A percentile compares a stretch with the other conserved stretches of the same genome.
These are phyloP conservation scores for Kwoniella sp. DNA, from an alignment of 768 basidiomycete species.

Conservation along the genomic window DNA sequence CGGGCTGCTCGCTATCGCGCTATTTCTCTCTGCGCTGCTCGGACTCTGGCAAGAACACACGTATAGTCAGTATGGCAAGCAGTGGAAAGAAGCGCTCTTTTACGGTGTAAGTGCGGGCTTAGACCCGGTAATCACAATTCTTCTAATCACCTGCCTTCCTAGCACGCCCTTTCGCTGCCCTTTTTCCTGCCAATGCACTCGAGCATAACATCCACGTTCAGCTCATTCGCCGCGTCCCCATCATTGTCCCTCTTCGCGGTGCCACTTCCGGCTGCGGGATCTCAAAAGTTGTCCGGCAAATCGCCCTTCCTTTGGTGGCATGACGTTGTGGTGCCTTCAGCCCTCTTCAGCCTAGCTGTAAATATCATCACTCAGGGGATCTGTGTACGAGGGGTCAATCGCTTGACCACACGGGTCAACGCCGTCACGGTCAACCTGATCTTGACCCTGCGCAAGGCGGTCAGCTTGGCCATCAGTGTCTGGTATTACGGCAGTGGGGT, in stretches of 20 bases:
- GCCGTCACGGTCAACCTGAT: slow-evolving; percentile 77
- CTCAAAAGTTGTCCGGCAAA: background rate
- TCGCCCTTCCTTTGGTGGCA: background rate
- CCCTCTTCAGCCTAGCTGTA: slow-evolving; percentile 59
- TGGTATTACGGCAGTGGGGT: slow-evolving; percentile 78
- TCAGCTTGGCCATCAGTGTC: slow-evolving; percentile 73
- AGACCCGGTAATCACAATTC: background rate
- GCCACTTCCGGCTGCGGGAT: slow-evolving; percentile 4
- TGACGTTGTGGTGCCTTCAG: slow-evolving; percentile 44
- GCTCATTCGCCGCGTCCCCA: slow-evolving; percentile 56
- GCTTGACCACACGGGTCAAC: slow-evolving; percentile 70
- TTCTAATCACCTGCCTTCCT: background rate
- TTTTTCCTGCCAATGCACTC: slow-evolving; percentile 64
- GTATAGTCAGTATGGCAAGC: slow-evolving; percentile 67
- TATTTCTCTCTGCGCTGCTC: slow-evolving; percentile 64
- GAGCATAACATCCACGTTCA: slow-evolving; percentile 58
- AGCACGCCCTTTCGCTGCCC: slow-evolving; percentile 79
- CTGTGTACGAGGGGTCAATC: slow-evolving; percentile 80
- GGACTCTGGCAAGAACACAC: slow-evolving; percentile 74
- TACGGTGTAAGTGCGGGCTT: slow-evolving; percentile 61
- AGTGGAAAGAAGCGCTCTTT: slow-evolving; percentile 77
- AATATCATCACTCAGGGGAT: slow-evolving; percentile 71
- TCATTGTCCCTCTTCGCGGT: slow-evolving; percentile 39
- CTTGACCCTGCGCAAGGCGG: slow-evolving; percentile 72
- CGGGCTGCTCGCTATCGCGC: slow-evolving; percentile 61